Evolutionary conservation across 352 stramenopile species (phyloP).

Genomic region (Blastocystis sp.): DNA sequence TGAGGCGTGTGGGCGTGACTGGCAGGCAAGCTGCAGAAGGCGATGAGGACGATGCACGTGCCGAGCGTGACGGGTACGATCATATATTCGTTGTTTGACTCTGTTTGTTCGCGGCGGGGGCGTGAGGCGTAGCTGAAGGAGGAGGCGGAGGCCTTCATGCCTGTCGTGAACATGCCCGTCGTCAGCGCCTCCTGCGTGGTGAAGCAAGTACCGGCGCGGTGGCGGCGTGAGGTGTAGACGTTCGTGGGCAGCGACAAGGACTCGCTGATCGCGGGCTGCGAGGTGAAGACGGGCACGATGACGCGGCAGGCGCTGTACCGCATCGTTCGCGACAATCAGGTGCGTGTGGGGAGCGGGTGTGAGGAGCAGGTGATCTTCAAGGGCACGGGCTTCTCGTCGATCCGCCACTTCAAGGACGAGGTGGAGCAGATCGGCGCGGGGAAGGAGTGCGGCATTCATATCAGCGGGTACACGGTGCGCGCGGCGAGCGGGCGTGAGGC

Average conservation of each 20-base stretch:
- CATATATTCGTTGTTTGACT: constrained; percentile 70
- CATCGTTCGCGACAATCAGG: constrained; percentile 25
- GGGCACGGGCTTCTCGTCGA: constrained; percentile 57
- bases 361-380: constrained; percentile 43
- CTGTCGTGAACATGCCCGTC: constrained; percentile 76
- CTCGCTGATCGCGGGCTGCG: constrained; percentile 42
- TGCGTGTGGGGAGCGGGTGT: not conserved
- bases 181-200: not conserved
- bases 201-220: not conserved
- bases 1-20: constrained; percentile 73
- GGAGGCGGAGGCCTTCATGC: constrained; percentile 80
- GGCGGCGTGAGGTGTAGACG: not conserved
- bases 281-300: constrained; percentile 6
- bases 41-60: constrained; percentile 25
- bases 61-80: constrained; percentile 22
- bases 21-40: constrained; percentile 26
- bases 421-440: constrained; percentile 85
- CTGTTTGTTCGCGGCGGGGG: constrained; percentile 75
- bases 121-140: constrained; percentile 78
- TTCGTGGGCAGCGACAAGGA: constrained; percentile 33
- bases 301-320: constrained; percentile 30
- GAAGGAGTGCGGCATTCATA: constrained; percentile 93
- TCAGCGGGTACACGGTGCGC: constrained; percentile 77
- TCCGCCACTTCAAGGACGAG: constrained; percentile 86
- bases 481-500: constrained; percentile 30